These are phyloP conservation scores for Cardamine resedifolia DNA, from an alignment of 345 rosid species.

Conservation along the genomic window DNA sequence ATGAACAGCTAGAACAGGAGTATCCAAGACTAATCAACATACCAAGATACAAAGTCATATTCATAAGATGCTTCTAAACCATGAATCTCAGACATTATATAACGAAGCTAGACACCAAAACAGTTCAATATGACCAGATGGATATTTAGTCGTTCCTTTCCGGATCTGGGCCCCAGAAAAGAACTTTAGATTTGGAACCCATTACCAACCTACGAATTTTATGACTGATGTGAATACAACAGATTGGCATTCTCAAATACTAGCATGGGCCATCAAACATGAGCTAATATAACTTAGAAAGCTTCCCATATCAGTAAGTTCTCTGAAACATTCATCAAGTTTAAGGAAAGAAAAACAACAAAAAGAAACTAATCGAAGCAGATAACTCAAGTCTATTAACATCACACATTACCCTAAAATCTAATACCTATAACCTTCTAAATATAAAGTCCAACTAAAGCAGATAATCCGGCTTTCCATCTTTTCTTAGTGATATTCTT, in stretches of 20 bases:
- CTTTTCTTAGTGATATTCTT: background rate
- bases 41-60: conserved; percentile 16
- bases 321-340: conserved; percentile 9
- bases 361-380: conserved; percentile 9
- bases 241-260: conserved; percentile 17
- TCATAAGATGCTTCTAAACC: conserved; percentile 13
- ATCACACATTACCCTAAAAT: background rate
- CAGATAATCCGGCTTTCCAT: background rate
- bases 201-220: background rate
- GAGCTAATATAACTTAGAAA: background rate
- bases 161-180: too few species aligned
- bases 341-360: background rate
- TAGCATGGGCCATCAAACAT: conserved; percentile 5
- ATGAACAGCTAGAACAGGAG: conserved; percentile 14
- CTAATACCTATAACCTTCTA: background rate
- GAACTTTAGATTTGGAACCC: background rate
- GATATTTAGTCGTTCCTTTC: conserved; percentile 7
- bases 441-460: background rate
- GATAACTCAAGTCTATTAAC: conserved; percentile 6
- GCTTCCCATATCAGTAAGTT: conserved; percentile 21
- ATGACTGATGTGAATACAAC: conserved; percentile 4
- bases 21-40: conserved; percentile 30
- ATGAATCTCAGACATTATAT: background rate
- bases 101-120: conserved; percentile 1
- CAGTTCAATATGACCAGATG: conserved; percentile 8